Evolutionary conservation across 225 moss, liverwort and hornwort genomes (phyloP).

Genomic region (Ulota crispa): DNA sequence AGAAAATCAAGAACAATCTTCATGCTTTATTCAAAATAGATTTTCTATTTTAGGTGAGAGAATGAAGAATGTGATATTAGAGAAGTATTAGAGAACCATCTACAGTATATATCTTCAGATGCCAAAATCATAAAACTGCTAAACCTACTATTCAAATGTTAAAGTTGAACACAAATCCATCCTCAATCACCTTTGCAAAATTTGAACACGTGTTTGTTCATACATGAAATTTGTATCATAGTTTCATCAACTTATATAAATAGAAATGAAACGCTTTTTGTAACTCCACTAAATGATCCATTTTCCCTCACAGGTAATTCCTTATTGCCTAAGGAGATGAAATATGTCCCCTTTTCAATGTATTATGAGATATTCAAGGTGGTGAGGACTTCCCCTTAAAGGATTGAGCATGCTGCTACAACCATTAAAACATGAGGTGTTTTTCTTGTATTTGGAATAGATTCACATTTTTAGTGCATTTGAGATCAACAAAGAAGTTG

Average conservation of each 20-base stretch:
- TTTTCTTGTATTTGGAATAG: no score
- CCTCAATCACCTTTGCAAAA: neutral
- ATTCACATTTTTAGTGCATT: no score
- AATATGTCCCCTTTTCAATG: no score
- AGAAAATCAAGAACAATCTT: neutral
- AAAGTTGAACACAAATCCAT: neutral
- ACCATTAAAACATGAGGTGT: no score
- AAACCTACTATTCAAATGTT: neutral
- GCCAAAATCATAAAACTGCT: neutral
- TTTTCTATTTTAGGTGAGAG: neutral
- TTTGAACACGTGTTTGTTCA: no score
- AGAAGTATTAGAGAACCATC: neutral
- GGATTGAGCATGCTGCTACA: no score
- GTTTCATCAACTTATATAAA: neutral
- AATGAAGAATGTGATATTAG: neutral
- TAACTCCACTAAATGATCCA: no score
- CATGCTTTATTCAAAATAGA: neutral
- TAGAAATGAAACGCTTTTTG: neutral
- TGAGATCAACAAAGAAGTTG: no score
- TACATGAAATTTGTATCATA: neutral
- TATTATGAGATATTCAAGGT: no score
- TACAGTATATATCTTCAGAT: neutral
- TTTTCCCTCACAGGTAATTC: no score
- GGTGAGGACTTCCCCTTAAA: no score
- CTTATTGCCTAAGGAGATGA: no score